Conservation (phyloP, 2,329 filamentous ascomycete species). For the Fusarium xylarioides region DNA sequence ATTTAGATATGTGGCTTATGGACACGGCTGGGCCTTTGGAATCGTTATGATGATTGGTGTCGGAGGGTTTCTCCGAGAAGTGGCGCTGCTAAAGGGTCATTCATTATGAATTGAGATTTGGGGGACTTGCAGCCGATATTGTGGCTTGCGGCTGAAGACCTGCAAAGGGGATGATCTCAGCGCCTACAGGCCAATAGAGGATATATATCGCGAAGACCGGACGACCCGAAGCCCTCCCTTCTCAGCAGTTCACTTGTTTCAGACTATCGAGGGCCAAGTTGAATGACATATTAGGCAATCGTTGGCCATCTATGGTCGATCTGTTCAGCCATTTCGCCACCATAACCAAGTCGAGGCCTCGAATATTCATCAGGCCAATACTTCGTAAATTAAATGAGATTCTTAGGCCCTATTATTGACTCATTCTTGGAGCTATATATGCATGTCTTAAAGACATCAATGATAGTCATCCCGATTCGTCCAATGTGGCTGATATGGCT, state of each 20-base stretch:
- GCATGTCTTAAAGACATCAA: background rate
- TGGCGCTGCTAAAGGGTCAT: background rate
- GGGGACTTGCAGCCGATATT: background rate
- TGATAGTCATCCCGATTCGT: background rate
- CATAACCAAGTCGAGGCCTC: background rate
- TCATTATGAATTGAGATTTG: too few species aligned
- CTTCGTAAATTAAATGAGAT: too few species aligned
- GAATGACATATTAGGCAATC: rapidly evolving
- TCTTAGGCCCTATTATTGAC: rapidly evolving
- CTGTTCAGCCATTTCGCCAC: background rate
- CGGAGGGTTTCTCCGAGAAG: background rate
- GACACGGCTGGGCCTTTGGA: background rate
- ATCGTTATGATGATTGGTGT: background rate
- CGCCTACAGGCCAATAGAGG: background rate
- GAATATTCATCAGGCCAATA: rapidly evolving
- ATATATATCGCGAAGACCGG: rapidly evolving
- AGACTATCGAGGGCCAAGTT: too few species aligned
- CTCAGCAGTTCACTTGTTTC: rapidly evolving
- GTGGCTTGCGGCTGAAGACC: background rate
- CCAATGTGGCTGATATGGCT: background rate
- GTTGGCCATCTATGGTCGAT: background rate
- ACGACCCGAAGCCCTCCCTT: background rate
- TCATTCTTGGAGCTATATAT: background rate
- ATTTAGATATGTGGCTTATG: constrained; percentile 26
- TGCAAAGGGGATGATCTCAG: rapidly evolving